Conservation (phyloP, 169 alveolate species). For the Cryptosporidium sp. region DNA sequence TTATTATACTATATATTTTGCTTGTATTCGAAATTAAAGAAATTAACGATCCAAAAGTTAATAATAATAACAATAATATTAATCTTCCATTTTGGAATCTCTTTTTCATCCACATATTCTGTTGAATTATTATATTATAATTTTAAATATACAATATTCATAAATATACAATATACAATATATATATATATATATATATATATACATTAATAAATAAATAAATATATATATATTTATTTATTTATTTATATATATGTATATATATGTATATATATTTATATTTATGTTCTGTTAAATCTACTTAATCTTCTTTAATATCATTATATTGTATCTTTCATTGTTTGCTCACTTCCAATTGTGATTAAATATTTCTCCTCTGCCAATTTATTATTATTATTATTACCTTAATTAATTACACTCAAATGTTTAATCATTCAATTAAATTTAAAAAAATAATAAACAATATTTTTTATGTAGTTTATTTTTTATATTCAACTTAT, state of each 20-base stretch:
- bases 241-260: background rate
- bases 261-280: slow-evolving; percentile 1
- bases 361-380: background rate
- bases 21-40: slow-evolving; percentile 56
- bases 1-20: slow-evolving; percentile 59
- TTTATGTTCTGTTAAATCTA: background rate
- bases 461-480: too few relatives aligned
- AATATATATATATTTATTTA: background rate
- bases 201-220: too few relatives aligned
- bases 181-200: too few relatives aligned
- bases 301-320: background rate
- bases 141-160: background rate
- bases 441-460: background rate
- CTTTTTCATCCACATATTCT: slow-evolving; percentile 15
- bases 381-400: background rate
- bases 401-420: background rate
- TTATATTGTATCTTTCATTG: background rate
- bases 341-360: background rate
- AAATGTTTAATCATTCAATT: background rate
- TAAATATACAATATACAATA: background rate
- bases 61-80: slow-evolving; percentile 7
- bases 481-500: background rate
- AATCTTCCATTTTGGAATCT: background rate
- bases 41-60: slow-evolving; percentile 49
- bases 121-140: background rate